Evolutionary conservation across 345 rosid genomes (phyloP).

Genomic region (Bretschneidera sinensis): DNA sequence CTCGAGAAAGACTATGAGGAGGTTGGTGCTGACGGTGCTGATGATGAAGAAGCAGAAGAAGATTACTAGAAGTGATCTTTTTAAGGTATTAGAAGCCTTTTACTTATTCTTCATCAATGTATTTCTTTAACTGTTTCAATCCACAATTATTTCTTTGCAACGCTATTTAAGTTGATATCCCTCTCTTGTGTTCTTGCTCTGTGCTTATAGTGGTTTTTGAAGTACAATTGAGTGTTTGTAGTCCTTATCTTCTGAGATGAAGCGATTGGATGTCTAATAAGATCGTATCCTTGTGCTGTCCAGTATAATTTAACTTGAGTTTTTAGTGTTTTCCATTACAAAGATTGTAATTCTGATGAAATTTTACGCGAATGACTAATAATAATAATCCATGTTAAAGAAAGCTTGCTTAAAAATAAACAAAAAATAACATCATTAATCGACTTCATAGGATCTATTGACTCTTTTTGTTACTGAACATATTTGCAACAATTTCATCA

Average conservation of each 20-base stretch:
- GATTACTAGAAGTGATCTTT: constrained; percentile 35
- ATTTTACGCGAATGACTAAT: too few relatives aligned
- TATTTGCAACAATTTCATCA: too few relatives aligned
- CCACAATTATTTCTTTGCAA: not conserved
- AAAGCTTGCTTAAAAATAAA: too few relatives aligned
- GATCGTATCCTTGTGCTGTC: not conserved
- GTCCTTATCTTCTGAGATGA: not conserved
- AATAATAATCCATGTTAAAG: too few relatives aligned
- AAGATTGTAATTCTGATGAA: too few relatives aligned
- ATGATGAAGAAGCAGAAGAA: constrained; percentile 50
- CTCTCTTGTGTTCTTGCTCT: constrained; percentile 12
- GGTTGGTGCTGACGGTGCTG: constrained; percentile 69
- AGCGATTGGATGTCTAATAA: not conserved
- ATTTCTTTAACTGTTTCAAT: constrained; percentile 9
- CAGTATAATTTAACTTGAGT: not conserved
- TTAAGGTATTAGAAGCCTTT: not conserved
- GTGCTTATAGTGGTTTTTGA: constrained; percentile 7
- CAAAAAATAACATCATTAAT: too few relatives aligned
- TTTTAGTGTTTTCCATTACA: too few relatives aligned
- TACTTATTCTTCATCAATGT: constrained; percentile 4
- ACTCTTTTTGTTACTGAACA: too few relatives aligned
- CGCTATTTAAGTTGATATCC: not conserved
- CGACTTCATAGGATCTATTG: too few relatives aligned
- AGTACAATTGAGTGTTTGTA: not conserved
- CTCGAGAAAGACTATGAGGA: constrained; percentile 87